Evolutionary conservation across 2,329 filamentous ascomycete species (phyloP).

Genomic region (Microcera coccophila): DNA sequence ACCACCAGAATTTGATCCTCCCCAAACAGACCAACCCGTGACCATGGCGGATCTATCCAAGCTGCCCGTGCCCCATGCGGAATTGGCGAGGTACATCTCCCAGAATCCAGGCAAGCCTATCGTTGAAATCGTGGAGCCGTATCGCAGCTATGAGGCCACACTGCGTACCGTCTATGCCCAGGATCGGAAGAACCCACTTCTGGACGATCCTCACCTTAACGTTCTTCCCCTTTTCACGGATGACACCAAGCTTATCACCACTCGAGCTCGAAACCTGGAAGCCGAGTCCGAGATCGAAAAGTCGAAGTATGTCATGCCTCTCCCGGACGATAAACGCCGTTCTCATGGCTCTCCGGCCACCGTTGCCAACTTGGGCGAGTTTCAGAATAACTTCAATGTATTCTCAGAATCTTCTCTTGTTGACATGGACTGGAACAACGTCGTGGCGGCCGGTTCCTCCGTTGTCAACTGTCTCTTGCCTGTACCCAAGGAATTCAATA

Average conservation of each 20-base stretch:
- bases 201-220: conserved; percentile 58
- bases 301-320: conserved; percentile 65
- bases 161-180: conserved; percentile 68
- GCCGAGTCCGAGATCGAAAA: conserved; percentile 57
- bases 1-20: too few species aligned
- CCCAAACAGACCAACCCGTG: too few species aligned
- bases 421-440: conserved; percentile 77
- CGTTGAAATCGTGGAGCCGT: conserved; percentile 59
- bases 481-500: conserved; percentile 57
- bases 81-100: conserved; percentile 51
- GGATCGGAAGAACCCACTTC: conserved; percentile 54
- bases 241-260: conserved; percentile 53
- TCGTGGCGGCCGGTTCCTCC: conserved; percentile 76
- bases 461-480: conserved; percentile 76
- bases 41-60: conserved; percentile 38
- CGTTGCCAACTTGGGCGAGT: conserved; percentile 64
- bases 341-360: conserved; percentile 61
- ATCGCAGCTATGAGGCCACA: conserved; percentile 62
- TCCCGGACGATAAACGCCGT: conserved; percentile 59
- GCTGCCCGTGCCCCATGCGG: conserved; percentile 44
- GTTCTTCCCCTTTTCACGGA: conserved; percentile 62
- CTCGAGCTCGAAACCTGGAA: conserved; percentile 57
- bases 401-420: conserved; percentile 76
- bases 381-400: conserved; percentile 73
- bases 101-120: conserved; percentile 52